Evolutionary conservation across 768 basidiomycete species (phyloP), one percentile per base, ranked within the genome.

Genomic region (Obba rivulosa): DNA sequence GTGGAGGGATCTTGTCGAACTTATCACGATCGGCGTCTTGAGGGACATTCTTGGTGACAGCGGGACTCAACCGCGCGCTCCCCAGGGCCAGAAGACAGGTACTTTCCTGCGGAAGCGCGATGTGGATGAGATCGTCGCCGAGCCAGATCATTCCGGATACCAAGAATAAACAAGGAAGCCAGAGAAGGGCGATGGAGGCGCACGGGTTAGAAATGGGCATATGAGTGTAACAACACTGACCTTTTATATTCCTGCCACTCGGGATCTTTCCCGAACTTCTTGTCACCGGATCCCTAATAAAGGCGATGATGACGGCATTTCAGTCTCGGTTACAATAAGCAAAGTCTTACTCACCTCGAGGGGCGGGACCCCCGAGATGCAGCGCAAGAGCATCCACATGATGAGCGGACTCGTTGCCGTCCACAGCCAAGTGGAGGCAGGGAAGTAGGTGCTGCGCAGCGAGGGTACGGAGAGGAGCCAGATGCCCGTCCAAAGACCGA

Each of bases 301-400:
- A 23, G 2, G 34, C 31, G 9, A 24, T 18, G 14, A 51, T 39
- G 24, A 47, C 21, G 46, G 41, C 10, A 21, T 18, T 20, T 36
- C n/a, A 39, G n/a, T 13, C 7, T 11, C 13, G 24, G 14, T 38
- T 22, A 48, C 41, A 43, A 36, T 7, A 23, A 25, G 11, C 10
- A 28, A 38, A 8, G 1, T 4, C 20, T 17, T 3, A 55, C 59
- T 22, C 50, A 69, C 69, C 67, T 89, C 87, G 16, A 88, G 73
- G 2, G 78, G 77, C 2, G 86, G 87, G n/a, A 88, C 78, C 16
- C 85, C 85, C 7, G 83, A 83, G 46, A 80, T 80, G 54, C 77
- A 72, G 51, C 74, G 70, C 43, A 79, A 57, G n/a, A 87, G 62
- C 49, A 76, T 67, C 67, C 81, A 88, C 1, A 81, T 81, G 56